Base-by-base conservation (phyloP, 352 stramenopile species). In the Globisporangium radiosum region DNA sequence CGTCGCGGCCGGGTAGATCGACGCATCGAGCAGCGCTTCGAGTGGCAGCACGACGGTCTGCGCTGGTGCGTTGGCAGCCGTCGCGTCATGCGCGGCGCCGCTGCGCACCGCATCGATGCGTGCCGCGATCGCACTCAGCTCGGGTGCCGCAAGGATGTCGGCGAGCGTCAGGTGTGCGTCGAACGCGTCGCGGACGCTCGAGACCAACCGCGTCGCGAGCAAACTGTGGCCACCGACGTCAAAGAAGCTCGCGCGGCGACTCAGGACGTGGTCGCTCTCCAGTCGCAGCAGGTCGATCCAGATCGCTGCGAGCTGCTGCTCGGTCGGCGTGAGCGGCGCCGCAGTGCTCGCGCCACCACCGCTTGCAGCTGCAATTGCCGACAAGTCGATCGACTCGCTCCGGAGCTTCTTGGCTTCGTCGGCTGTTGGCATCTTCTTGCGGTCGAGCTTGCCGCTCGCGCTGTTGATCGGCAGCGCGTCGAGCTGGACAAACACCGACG, bases 381-480 rank as follows among this genome's bases (percentile, higher is more conserved):
- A 76, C 33, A 86, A 64, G 64, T 96, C 88, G n/a, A 95, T 75
- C 4, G 85, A 81, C 47, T 89, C 82, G 45, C 71, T 81, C 42
- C 78, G 78, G n/a, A 91, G 60, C 51, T 83, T 81, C 60, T 75
- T 75, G 9, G 78, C 81, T 60, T 88, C 65, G 54, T 88, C 81
- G 10, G 82, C 81, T 0, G 78, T 76, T 8, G 81, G 81, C 58
- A 97, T 86, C 54, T 88, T 79, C 66, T 96, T 97, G 54, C 87
- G 75, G 59, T 97, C 87, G 11, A 97, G 61, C 63, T 97, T 97
- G 40, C 88, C 90, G 43, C 85, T 93, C 15, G 81, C 76, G 45
- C 73, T 89, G 66, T 93, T 92, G 52, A 90, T 92, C n/a, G 86
- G 86, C 3, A 95, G 66, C n/a, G 78, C 85, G 60, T 92, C 76